phyloP scores from a whole-genome alignment of 257 asterid genomes.

The Lycium ferocissimum region DNA sequence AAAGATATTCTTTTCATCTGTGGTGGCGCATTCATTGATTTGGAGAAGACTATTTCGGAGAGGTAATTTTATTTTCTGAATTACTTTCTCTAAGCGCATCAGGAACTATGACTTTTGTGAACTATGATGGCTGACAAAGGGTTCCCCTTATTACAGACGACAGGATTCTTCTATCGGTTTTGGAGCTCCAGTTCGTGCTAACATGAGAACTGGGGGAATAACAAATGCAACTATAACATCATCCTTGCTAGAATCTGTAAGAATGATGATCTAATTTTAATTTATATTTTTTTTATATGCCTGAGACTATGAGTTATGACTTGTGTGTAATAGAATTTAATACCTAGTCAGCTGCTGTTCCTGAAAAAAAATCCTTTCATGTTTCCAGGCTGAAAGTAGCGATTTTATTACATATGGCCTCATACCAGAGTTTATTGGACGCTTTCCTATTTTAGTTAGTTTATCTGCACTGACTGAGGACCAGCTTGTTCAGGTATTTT shows the following conservation, averaged over 20 bases:
- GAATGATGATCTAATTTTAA: slow-evolving; percentile 38
- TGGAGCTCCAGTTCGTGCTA: slow-evolving; percentile 93
- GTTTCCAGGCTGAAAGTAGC: slow-evolving; percentile 89
- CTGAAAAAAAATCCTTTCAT: slow-evolving; percentile 19
- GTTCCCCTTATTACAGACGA: slow-evolving; percentile 55
- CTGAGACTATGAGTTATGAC: neutral
- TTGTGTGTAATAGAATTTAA: neutral
- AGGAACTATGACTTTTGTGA: slow-evolving; percentile 21
- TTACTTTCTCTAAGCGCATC: slow-evolving; percentile 21
- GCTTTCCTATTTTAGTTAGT: slow-evolving; percentile 93
- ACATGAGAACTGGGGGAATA: slow-evolving; percentile 86
- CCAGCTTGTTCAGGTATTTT: slow-evolving; percentile 86
- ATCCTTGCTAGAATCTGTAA: slow-evolving; percentile 87
- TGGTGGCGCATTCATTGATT: slow-evolving; percentile 93
- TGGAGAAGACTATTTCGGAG: slow-evolving; percentile 92
- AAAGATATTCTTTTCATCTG: slow-evolving; percentile 91
- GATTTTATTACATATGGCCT: slow-evolving; percentile 91
- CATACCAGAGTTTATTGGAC: slow-evolving; percentile 94
- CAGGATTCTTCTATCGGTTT: slow-evolving; percentile 96
- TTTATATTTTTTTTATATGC: neutral
- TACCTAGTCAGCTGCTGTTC: slow-evolving; percentile 17
- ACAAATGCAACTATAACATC: slow-evolving; percentile 76
- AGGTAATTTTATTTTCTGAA: slow-evolving; percentile 56
- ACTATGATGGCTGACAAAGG: slow-evolving; percentile 4
- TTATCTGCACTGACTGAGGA: slow-evolving; percentile 85